Evolutionary conservation across 768 basidiomycete species (phyloP), one percentile per base, ranked within the genome.

Genomic region (Kwoniella dejecticola): DNA sequence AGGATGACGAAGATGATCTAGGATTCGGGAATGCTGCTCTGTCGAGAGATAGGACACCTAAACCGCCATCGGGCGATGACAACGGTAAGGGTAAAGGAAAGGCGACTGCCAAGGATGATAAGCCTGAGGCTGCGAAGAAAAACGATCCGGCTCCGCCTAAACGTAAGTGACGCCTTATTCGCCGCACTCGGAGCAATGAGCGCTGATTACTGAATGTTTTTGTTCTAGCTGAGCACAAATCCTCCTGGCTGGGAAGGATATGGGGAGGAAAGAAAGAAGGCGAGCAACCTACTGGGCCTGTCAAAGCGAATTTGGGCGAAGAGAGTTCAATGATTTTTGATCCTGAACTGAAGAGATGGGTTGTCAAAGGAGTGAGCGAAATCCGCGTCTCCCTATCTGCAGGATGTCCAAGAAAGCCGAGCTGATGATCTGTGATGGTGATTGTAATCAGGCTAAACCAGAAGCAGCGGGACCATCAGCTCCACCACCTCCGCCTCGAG

Each of bases 271-370:
- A 84, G 70, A 85, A 86, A 50, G 78, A 78, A 7, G 80, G 83
- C 17, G 87, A 88, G 15, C 23, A 33, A n/a, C 67, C 82, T 5
- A 64, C 70, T 10, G 90, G 83, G 8, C 93, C 95, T 2, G 81
- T 95, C 58, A 89, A 87, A 74, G 96, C 95, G 19, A 98, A 88
- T 69, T 84, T 99, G 24, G 96, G 96, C 7, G 91, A 98, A 68
- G 86, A 93, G 75, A 91, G 81, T 26, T 82, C 86, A 26, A 95
- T 98, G 81, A 89, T 91, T 72, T 99, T 90, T 75, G 96, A 99
- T 75, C 87, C 89, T 70, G 92, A 96, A n/a, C 83, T 88, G 62
- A 93, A 94, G 77, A 85, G 89, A 64, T 99, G 96, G 96, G 87
- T 99, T 26, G 93, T 96, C 77, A 94, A 89, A 80, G 92, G 89